Evolutionary conservation across 257 asterid genomes (phyloP).

Genomic region (Solanum paucissectum): DNA sequence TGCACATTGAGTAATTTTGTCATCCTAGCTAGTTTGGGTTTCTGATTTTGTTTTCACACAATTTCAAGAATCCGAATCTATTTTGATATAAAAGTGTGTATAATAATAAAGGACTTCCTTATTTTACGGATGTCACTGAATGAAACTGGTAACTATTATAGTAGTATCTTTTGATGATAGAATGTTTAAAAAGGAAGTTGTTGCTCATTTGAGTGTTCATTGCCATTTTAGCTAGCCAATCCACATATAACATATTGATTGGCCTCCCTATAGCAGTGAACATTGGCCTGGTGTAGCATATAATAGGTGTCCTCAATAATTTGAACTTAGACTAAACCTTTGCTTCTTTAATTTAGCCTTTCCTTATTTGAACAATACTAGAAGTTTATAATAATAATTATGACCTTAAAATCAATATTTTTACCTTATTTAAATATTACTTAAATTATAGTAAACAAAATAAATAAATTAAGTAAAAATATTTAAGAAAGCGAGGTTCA

Average conservation of each 20-base stretch:
- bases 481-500: too few species aligned
- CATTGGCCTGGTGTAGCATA: neutral
- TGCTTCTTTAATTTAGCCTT: neutral
- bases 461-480: too few species aligned
- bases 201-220: neutral
- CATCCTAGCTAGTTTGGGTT: neutral
- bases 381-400: too few species aligned
- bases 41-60: neutral
- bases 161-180: neutral
- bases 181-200: too few species aligned
- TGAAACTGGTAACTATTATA: neutral
- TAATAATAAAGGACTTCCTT: neutral
- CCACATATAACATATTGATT: neutral
- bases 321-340: neutral
- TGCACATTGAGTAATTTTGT: neutral
- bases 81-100: neutral
- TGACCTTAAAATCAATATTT: too few species aligned
- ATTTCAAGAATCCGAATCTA: neutral
- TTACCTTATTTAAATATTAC: too few species aligned
- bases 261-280: neutral
- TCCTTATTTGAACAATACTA: neutral
- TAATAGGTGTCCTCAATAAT: neutral
- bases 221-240: neutral
- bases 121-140: neutral
- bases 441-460: too few species aligned